Percentiles rank a stretch among this genome's conserved stretches.
Evolutionary conservation across 2,329 filamentous ascomycete genomes (phyloP).

Genomic region (Talaromyces sp.): DNA sequence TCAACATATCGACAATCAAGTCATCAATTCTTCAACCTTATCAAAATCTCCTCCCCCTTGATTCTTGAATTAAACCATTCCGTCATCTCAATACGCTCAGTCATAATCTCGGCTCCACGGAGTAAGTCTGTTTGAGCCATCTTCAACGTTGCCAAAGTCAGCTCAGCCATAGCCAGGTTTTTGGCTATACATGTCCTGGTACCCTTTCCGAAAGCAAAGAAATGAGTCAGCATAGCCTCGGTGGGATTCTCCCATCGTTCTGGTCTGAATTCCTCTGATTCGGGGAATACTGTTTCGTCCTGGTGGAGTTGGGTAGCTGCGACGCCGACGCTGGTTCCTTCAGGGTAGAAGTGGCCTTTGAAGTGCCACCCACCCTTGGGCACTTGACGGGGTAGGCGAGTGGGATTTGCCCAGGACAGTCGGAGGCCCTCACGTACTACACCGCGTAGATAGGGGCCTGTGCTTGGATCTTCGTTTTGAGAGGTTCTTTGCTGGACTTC

Average conservation of each 20-base stretch:
- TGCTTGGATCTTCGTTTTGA: conserved; percentile 26
- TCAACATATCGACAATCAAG: not conserved
- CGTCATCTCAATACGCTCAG: conserved; percentile 47
- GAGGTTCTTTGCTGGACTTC: conserved; percentile 30
- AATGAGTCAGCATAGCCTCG: conserved; percentile 41
- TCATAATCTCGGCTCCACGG: conserved; percentile 40
- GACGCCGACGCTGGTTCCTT: conserved; percentile 46
- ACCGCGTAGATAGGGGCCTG: conserved; percentile 45
- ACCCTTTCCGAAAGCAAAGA: conserved; percentile 51
- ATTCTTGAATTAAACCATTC: conserved; percentile 58
- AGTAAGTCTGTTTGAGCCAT: conserved; percentile 46
- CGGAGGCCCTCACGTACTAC: conserved; percentile 52
- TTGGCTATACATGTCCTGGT: conserved; percentile 49
- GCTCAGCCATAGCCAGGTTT: conserved; percentile 47
- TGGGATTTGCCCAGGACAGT: conserved; percentile 52
- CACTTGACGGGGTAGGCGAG: conserved; percentile 49
- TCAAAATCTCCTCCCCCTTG: conserved; percentile 45
- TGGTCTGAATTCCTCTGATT: conserved; percentile 45
- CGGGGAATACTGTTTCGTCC: conserved; percentile 42
- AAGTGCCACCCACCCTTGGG: conserved; percentile 40
- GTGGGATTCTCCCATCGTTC: conserved; percentile 47
- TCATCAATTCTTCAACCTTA: not conserved
- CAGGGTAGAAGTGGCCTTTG: conserved; percentile 38
- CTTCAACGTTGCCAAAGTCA: conserved; percentile 42
- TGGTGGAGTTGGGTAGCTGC: conserved; percentile 48